A percentile compares a stretch with the other conserved stretches of the same genome.
phyloP scores from a whole-genome alignment of 805 yeast species.

The Priceomyces castillae region DNA sequence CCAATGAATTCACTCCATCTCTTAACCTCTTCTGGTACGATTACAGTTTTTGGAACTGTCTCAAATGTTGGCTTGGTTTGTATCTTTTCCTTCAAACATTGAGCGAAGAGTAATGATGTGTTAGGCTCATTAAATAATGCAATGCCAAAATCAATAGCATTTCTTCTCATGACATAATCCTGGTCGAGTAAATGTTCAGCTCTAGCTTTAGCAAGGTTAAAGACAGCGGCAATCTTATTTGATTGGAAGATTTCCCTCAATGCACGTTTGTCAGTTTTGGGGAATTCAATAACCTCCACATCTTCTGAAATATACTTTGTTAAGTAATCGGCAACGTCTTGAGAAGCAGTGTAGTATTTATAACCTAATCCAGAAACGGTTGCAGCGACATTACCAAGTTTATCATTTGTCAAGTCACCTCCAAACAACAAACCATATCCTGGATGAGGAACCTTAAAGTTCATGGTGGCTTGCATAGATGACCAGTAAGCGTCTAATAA shows the following conservation, averaged over 20 bases:
- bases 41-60: conserved; percentile 37
- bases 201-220: conserved; percentile 87
- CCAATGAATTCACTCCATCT: conserved; percentile 98
- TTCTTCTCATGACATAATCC: conserved; percentile 98
- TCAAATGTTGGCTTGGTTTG: conserved; percentile 52
- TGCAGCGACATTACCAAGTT: conserved; percentile 71
- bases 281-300: conserved; percentile 78
- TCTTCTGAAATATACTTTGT: conserved; percentile 42
- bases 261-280: conserved; percentile 88
- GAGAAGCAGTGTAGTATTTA: conserved; percentile 75
- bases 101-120: conserved; percentile 83
- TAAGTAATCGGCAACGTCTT: conserved; percentile 65
- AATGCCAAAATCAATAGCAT: conserved; percentile 96
- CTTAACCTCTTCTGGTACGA: conserved; percentile 79
- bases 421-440: conserved; percentile 90
- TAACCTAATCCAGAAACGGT: conserved; percentile 73
- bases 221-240: conserved; percentile 79
- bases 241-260: conserved; percentile 91
- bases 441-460: conserved; percentile 90
- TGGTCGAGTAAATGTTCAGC: conserved; percentile 83
- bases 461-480: conserved; percentile 94
- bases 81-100: conserved; percentile 72
- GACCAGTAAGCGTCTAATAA: conserved; percentile 95
- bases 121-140: conserved; percentile 97
- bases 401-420: conserved; percentile 77